Evolutionary conservation across 2,329 filamentous ascomycete genomes (phyloP), one percentile per base, ranked within the genome.

Genomic region (Aspergillus flavus): DNA sequence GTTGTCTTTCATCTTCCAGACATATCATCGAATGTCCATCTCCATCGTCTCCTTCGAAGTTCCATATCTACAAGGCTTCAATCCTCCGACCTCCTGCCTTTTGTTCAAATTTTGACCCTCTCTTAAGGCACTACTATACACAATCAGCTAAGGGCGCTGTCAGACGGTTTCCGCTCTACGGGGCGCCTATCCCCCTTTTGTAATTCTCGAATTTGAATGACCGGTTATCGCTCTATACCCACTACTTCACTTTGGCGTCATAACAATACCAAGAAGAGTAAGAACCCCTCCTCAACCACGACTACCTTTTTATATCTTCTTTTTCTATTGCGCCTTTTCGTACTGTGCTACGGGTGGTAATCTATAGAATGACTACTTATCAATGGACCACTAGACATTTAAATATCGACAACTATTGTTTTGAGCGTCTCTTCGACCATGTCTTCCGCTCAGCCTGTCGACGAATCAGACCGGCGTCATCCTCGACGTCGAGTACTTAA

Each of bases 401-500:
- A 52, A 21, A 9, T 12, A 50, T 52, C 48, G 10, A 52, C 48
- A 4, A 19, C 6, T 4, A n/a, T 30, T n/a, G 16, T 46, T 21
- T 14, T 7, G 41, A 26, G 16, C 21, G 36, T 21, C 6, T 65
- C 68, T 28, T 57, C 54, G 61, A 74, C 70, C 68, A 78, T 77
- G 75, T 72, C 75, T 43, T 62, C 66, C 57, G 59, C 70, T 36
- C 68, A 72, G 60, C 61, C 68, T 59, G 70, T 72, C 23, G 50
- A 61, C 16, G 36, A 48, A 28, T 63, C 62, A 53, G 59, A 66
- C 59, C 71, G 72, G 64, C 54, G 70, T 61, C 71, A 78, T 61
- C 76, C 75, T 45, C 78, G 78, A 53, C 76, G 77, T 39, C 76
- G 76, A 57, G 69, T 75, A 62, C 71, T 76, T 23, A 55, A 55